phyloP scores from a whole-genome alignment of 768 basidiomycete species.

The Kwoniella sp. region DNA sequence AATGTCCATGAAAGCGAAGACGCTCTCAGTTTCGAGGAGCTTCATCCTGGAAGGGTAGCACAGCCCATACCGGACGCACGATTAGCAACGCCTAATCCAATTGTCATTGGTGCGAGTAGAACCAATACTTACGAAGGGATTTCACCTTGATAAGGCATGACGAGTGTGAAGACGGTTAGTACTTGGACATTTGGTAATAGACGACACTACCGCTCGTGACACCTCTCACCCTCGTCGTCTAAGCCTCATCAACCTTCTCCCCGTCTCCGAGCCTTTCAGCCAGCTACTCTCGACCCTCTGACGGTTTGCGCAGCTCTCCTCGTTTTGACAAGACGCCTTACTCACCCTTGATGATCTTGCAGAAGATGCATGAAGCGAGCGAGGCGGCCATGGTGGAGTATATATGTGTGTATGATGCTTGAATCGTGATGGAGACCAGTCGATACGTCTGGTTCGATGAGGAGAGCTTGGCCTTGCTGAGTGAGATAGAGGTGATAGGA shows the following conservation, averaged over 20 bases:
- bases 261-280: too few species aligned
- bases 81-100: too few species aligned
- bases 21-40: conserved; percentile 58
- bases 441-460: background rate
- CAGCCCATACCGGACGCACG: background rate
- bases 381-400: conserved; percentile 27
- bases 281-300: too few species aligned
- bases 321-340: background rate
- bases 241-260: background rate
- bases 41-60: conserved; percentile 46
- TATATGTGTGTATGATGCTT: background rate
- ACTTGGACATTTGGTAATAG: too few species aligned
- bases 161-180: too few species aligned
- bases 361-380: conserved; percentile 66
- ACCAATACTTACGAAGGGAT: conserved; percentile 63
- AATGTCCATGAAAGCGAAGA: conserved; percentile 81
- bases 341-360: conserved; percentile 88
- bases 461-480: background rate
- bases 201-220: background rate
- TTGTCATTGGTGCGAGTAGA: background rate
- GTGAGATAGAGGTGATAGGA: too few species aligned
- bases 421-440: background rate
- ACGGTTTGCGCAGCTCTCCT: too few species aligned
- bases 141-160: conserved; percentile 71
- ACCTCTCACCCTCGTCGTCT: background rate